phyloP scores from a whole-genome alignment of 176 grass and related monocot genomes.

The Ensete glaucum region DNA sequence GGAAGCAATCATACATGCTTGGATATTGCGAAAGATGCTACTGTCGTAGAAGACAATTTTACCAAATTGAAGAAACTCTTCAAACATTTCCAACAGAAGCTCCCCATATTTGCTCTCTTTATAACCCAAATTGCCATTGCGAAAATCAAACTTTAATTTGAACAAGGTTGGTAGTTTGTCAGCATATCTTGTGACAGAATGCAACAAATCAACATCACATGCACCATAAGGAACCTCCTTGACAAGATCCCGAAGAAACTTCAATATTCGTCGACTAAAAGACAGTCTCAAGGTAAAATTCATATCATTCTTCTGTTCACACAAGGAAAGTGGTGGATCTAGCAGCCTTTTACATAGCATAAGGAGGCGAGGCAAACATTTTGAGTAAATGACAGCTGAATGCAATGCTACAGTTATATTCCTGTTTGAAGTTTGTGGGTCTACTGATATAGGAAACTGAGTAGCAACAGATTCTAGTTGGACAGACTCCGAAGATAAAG shows the following conservation, averaged over 20 bases:
- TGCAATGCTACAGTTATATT: slow-evolving; percentile 54
- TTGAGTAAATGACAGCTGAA: slow-evolving; percentile 48
- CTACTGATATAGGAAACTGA: slow-evolving; percentile 29
- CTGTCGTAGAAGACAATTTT: slow-evolving; percentile 45
- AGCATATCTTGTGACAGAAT: slow-evolving; percentile 48
- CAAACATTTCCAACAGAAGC: slow-evolving; percentile 67
- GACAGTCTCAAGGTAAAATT: slow-evolving; percentile 73
- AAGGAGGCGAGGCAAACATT: slow-evolving; percentile 61
- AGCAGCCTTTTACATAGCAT: slow-evolving; percentile 62
- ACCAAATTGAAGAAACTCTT: slow-evolving; percentile 72
- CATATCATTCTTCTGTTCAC: slow-evolving; percentile 50
- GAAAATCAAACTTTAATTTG: slow-evolving; percentile 60
- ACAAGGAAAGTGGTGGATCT: slow-evolving; percentile 37
- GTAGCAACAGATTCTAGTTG: slow-evolving; percentile 33
- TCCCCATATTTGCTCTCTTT: slow-evolving; percentile 51
- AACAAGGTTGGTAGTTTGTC: slow-evolving; percentile 64
- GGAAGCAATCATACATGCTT: slow-evolving; percentile 65
- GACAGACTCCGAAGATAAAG: slow-evolving; percentile 60
- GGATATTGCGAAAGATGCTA: slow-evolving; percentile 51
- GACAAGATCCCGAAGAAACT: slow-evolving; percentile 47
- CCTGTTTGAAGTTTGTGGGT: slow-evolving; percentile 40
- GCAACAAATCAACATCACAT: slow-evolving; percentile 43
- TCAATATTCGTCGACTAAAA: slow-evolving; percentile 69
- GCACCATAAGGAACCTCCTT: slow-evolving; percentile 48
- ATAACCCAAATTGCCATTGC: slow-evolving; percentile 44